Base-by-base conservation (phyloP, 345 rosid genomes). In the Cardamine resedifolia region DNA sequence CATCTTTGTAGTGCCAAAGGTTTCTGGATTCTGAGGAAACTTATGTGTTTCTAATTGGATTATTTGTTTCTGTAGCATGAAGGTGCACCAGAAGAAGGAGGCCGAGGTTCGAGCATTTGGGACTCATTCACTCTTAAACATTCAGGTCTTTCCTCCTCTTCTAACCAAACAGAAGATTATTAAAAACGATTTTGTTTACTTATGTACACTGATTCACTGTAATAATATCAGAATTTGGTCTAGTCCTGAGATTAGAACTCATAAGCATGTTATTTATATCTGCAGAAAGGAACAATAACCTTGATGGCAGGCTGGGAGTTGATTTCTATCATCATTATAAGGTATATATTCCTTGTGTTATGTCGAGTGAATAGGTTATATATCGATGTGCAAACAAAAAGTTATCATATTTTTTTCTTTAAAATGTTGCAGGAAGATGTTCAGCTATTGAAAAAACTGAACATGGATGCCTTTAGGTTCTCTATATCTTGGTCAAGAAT, bases 401-500 rank as follows among this genome's bases (percentile, higher is more conserved):
- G n/a, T 39, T 10, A 0, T 31, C 16, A n/a, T n/a, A 31, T 15
- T 4, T 28, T 10, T n/a, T 27, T 9, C 48, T 2, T 38, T 4
- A 0, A 24, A 38, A 36, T 39, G n/a, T 41, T 75, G 33, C 73
- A 83, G 89, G 82, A 82, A 43, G 90, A 86, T 64, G 70, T 77
- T 12, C 75, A 65, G 21, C 48, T 79, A 26, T 27, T 86, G 73
- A 80, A 82, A 20, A 61, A 58, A 4, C 1, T 84, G 23, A 81
- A 83, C 26, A 59, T 82, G 67, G 82, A 86, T 68, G 75, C 81
- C 43, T 84, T 78, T 44, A 86, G 85, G 21, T 80, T 86, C 76
- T 86, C 86, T 39, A 80, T 86, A 4, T 82, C 87, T 21, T 86
- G 90, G 90, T 31, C 86, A 28, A 77, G 90, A 77, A 30, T 86